A percentile compares a stretch with the other conserved stretches of the same genome.
These are phyloP conservation scores for Mortierella sp. DNA, from an alignment of 371 early-diverging fungal species.

Conservation along the genomic window DNA sequence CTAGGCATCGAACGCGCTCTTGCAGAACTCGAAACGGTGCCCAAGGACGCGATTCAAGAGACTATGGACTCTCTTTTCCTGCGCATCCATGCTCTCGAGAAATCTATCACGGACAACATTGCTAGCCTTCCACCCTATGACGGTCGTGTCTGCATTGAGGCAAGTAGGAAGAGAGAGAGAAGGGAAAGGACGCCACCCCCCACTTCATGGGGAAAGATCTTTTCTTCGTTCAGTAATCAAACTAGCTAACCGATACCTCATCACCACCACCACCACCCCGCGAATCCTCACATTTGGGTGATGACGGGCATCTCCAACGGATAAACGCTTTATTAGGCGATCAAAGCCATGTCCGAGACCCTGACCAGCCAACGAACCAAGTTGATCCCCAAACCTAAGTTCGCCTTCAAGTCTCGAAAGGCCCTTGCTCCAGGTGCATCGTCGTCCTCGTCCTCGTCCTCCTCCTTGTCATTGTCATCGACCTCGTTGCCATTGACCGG, in stretches of 20 bases:
- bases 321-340: constrained; percentile 55
- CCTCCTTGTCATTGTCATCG: background rate
- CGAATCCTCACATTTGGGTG: too few relatives aligned
- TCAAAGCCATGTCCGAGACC: constrained; percentile 57
- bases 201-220: too few relatives aligned
- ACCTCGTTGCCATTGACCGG: background rate
- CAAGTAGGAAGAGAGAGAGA: too few relatives aligned
- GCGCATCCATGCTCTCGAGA: constrained; percentile 62
- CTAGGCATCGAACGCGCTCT: constrained; percentile 58
- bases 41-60: constrained; percentile 41
- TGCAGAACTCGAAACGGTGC: constrained; percentile 21
- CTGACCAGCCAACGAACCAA: constrained; percentile 47
- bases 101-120: constrained; percentile 64
- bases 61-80: constrained; percentile 57
- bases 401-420: constrained; percentile 69
- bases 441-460: background rate
- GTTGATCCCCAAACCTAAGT: constrained; percentile 68
- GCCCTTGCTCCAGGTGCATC: constrained; percentile 18
- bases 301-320: too few relatives aligned
- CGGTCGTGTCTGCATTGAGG: constrained; percentile 61
- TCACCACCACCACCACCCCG: too few relatives aligned
- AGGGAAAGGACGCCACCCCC: too few relatives aligned
- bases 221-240: too few relatives aligned
- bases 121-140: constrained; percentile 68
- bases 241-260: too few relatives aligned